A percentile compares a stretch with the other conserved stretches of the same genome.
Conservation (phyloP, 73 alveolate species). For the Tetrahymena thermophila region DNA sequence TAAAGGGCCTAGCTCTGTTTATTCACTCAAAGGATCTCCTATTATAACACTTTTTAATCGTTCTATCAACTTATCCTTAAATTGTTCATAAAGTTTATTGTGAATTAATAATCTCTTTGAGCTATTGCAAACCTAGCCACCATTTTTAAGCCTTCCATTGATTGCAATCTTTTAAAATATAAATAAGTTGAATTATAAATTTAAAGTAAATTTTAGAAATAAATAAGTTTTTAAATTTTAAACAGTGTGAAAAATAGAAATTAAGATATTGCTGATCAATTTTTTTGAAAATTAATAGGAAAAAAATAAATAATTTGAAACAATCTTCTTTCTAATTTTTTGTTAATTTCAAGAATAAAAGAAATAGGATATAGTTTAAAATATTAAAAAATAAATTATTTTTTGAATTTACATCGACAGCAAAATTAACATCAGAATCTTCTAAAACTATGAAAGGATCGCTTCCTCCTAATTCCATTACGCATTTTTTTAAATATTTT, state of each 20-base stretch:
- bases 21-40: slow-evolving; percentile 60
- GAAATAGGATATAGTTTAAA: too few relatives aligned
- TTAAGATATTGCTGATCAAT: too few relatives aligned
- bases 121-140: slow-evolving; percentile 76
- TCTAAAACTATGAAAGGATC: slow-evolving; percentile 78
- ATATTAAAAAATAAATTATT: too few relatives aligned
- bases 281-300: too few relatives aligned
- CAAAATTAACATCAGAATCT: slow-evolving; percentile 60
- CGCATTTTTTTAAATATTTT: slow-evolving; percentile 54
- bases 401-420: slow-evolving; percentile 5
- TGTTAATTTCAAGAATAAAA: too few relatives aligned
- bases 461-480: slow-evolving; percentile 78
- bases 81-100: slow-evolving; percentile 45
- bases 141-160: slow-evolving; percentile 48
- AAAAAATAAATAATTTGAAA: too few relatives aligned
- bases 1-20: slow-evolving; percentile 70
- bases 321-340: too few relatives aligned
- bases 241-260: too few relatives aligned
- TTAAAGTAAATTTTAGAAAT: not conserved
- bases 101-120: slow-evolving; percentile 73
- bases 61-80: slow-evolving; percentile 30
- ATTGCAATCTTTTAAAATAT: slow-evolving; percentile 24
- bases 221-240: too few relatives aligned
- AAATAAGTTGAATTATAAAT: not conserved
- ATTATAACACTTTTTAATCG: slow-evolving; percentile 19